phyloP scores from a whole-genome alignment of 768 basidiomycete genomes.

The Phaeotremella fagi region DNA sequence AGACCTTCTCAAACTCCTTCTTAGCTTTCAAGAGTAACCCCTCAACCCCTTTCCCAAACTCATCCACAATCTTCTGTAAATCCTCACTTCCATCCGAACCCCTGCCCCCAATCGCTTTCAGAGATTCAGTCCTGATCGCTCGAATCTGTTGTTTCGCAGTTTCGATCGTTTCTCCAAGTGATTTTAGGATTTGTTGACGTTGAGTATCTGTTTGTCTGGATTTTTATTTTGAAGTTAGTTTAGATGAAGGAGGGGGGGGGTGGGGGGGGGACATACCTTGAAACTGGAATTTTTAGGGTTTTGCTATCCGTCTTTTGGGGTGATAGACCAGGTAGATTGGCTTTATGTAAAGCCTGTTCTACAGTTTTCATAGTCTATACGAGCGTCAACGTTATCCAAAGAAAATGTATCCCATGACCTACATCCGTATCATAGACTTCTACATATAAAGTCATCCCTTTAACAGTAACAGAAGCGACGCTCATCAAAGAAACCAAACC shows the following conservation, averaged over 20 bases:
- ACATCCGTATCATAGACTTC: conserved; percentile 47
- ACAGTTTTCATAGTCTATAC: conserved; percentile 42
- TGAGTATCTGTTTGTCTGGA: conserved; percentile 37
- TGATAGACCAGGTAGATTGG: conserved; percentile 47
- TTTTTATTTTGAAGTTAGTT: not conserved
- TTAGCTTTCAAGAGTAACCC: conserved; percentile 38
- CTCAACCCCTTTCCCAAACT: conserved; percentile 37
- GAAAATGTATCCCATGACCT: conserved; percentile 4
- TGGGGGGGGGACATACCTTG: conserved; percentile 25
- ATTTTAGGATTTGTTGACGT: conserved; percentile 31
- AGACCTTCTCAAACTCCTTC: conserved; percentile 48
- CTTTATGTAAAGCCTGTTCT: conserved; percentile 44
- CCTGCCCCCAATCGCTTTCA: conserved; percentile 39
- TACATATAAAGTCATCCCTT: conserved; percentile 38
- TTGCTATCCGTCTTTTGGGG: conserved; percentile 40
- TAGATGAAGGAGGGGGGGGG: not conserved
- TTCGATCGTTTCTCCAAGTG: conserved; percentile 32
- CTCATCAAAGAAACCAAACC: conserved; percentile 31
- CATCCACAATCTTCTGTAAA: conserved; percentile 45
- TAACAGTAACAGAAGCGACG: conserved; percentile 43
- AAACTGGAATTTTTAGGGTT: conserved; percentile 43
- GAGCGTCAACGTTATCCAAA: not conserved
- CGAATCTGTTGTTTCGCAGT: conserved; percentile 45
- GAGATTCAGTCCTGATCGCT: conserved; percentile 38
- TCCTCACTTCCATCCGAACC: conserved; percentile 32